Evolutionary conservation across 1,284 basidiomycete genomes (phyloP), one percentile per base, ranked within the genome.

Genomic region (Xerocomus amazonicus): DNA sequence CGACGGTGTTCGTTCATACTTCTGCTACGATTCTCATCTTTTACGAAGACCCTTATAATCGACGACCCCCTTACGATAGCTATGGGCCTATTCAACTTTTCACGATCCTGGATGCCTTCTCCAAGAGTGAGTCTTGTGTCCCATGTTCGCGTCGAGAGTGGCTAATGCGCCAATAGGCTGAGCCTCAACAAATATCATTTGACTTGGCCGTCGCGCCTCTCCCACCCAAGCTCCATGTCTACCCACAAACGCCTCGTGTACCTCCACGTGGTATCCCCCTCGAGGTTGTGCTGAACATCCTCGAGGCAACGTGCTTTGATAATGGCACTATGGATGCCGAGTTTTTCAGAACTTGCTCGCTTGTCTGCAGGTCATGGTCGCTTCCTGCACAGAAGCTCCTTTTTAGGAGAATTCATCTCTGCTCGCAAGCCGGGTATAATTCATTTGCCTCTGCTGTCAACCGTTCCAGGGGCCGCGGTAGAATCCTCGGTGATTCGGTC

Each of bases 341-440:
- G 9, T 67, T 84, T 32, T 73, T 87, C 43, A 65, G 62, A 44
- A 65, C 72, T 45, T 83, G 77, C 57, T 68, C 83, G 0, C 74
- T 86, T 42, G 82, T 88, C 26, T 86, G 77, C 72, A 74, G 70
- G 60, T 71, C 75, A 29, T 88, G 85, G 85, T 78, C 83, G 0
- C 59, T 68, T 27, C 70, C 76, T 31, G 74, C 81, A 0, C 86
- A 88, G 65, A 78, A 75, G 53, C 73, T 84, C 16, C 72, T 88
- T 45, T 87, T 87, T 67, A 71, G 72, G 51, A 68, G 72, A 45
- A 76, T 86, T 49, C 69, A 70, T 36, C 73, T 87, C 45, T 69
- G 72, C 47, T 78, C 77, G 28, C 73, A 78, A 54, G 63, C 68
- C 13, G 75, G 79, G 3, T 82, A 76, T 64, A 67, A 70, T 40